These are phyloP conservation scores for Neodidymelliopsis sp. DNA, from an alignment of 2,329 filamentous ascomycete genomes.

Conservation along the genomic window DNA sequence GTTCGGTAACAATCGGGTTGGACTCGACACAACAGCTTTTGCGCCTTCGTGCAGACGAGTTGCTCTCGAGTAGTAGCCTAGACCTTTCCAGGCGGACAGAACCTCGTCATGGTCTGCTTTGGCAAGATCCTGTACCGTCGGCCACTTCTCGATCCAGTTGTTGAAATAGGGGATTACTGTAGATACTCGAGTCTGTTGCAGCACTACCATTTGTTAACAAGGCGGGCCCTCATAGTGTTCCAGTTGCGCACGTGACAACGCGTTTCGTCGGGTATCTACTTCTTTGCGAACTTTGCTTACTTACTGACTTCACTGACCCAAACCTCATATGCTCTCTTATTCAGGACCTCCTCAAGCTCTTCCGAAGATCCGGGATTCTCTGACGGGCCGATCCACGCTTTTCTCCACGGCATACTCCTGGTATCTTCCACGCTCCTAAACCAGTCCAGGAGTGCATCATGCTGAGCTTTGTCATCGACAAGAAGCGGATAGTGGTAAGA, in stretches of 20 bases:
- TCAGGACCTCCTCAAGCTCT: conserved; percentile 53
- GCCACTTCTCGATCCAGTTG: conserved; percentile 68
- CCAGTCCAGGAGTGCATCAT: conserved; percentile 39
- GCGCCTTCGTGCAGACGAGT: conserved; percentile 67
- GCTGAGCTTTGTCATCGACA: conserved; percentile 20
- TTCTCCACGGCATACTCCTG: conserved; percentile 56
- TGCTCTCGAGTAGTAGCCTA: conserved; percentile 72
- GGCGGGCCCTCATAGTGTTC: background rate
- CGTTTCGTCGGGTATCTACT: conserved; percentile 6
- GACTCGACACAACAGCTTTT: conserved; percentile 53
- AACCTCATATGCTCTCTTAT: conserved; percentile 68
- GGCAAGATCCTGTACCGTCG: conserved; percentile 65
- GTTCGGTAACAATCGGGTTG: conserved; percentile 52
- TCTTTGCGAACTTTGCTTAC: conserved; percentile 17
- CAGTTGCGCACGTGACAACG: conserved; percentile 25
- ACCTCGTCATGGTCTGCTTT: conserved; percentile 64
- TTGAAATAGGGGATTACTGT: conserved; percentile 70
- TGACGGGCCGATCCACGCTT: conserved; percentile 62
- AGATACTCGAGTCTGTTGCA: conserved; percentile 70
- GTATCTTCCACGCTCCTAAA: conserved; percentile 41
- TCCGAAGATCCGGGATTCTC: conserved; percentile 25
- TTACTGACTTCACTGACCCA: conserved; percentile 70
- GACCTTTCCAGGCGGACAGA: conserved; percentile 65
- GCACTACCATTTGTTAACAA: conserved; percentile 49
- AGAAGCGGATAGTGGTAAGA: conserved; percentile 45